phyloP scores from a whole-genome alignment of 768 basidiomycete species.

The Phallus indusiatus region DNA sequence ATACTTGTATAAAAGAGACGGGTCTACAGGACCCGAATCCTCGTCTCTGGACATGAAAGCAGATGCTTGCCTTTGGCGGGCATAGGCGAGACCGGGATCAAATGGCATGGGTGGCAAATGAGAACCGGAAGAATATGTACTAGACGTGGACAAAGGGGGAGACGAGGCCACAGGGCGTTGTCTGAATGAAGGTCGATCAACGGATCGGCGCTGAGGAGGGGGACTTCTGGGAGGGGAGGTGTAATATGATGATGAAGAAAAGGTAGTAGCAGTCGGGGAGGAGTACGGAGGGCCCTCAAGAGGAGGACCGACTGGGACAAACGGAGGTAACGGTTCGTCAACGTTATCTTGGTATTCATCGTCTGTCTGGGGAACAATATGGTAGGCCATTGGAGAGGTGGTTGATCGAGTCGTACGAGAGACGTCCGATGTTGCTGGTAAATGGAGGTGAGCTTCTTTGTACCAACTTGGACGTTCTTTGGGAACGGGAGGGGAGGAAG shows the following conservation, averaged over 20 bases:
- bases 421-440: slow-evolving; percentile 1
- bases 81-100: slow-evolving; percentile 42
- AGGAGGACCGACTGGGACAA: slow-evolving; percentile 26
- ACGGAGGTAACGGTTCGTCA: slow-evolving; percentile 30
- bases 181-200: slow-evolving; percentile 11
- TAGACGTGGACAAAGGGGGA: neutral
- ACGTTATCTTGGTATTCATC: neutral
- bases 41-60: slow-evolving; percentile 11
- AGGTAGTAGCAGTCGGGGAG: slow-evolving; percentile 12
- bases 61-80: slow-evolving; percentile 12
- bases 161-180: slow-evolving; percentile 9
- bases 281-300: slow-evolving; percentile 29
- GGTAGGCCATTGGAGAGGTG: slow-evolving; percentile 1
- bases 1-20: slow-evolving; percentile 51
- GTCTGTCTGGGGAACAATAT: neutral
- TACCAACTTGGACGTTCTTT: slow-evolving; percentile 23
- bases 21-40: slow-evolving; percentile 9
- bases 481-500: slow-evolving; percentile 16
- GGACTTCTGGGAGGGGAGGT: slow-evolving; percentile 8
- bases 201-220: slow-evolving; percentile 12
- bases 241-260: slow-evolving; percentile 13
- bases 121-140: slow-evolving; percentile 5
- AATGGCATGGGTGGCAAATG: slow-evolving; percentile 21
- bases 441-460: slow-evolving; percentile 20
- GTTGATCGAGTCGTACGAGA: neutral